These are phyloP conservation scores for Nakataea oryzae DNA, from an alignment of 2,329 filamentous ascomycete genomes.

Conservation along the genomic window DNA sequence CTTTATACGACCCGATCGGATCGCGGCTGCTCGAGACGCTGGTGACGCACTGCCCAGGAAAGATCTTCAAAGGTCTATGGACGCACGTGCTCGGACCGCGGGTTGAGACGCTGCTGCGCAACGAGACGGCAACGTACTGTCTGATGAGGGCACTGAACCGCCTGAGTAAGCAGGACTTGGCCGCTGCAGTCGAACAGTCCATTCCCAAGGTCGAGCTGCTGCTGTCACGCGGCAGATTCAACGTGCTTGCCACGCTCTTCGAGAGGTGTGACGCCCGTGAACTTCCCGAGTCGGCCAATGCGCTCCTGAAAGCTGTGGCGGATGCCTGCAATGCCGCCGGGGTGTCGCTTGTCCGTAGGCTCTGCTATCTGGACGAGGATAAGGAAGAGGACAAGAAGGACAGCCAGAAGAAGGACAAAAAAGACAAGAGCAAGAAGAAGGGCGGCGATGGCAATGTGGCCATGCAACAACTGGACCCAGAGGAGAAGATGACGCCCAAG, in stretches of 20 bases:
- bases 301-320: slow-evolving; percentile 37
- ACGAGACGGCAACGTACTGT: slow-evolving; percentile 84
- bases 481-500: slow-evolving; percentile 25
- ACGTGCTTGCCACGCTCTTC: slow-evolving; percentile 71
- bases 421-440: slow-evolving; percentile 39
- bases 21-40: slow-evolving; percentile 85
- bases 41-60: slow-evolving; percentile 69
- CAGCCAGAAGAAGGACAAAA: slow-evolving; percentile 14
- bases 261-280: slow-evolving; percentile 56
- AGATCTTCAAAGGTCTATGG: slow-evolving; percentile 83
- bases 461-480: not conserved
- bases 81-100: slow-evolving; percentile 68
- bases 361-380: slow-evolving; percentile 34
- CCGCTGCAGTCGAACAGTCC: slow-evolving; percentile 53
- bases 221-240: slow-evolving; percentile 64
- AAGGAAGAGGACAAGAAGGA: slow-evolving; percentile 7
- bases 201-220: slow-evolving; percentile 62
- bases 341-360: slow-evolving; percentile 30
- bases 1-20: slow-evolving; percentile 84
- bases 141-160: slow-evolving; percentile 75
- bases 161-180: slow-evolving; percentile 76
- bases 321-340: slow-evolving; percentile 34
- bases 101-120: slow-evolving; percentile 71
- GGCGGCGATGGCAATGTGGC: not conserved
- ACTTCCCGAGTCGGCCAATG: slow-evolving; percentile 16